Evolutionary conservation across 2,329 filamentous ascomycete species (phyloP), one percentile per base, ranked within the genome.

Genomic region (Sordariomycetes sp.): DNA sequence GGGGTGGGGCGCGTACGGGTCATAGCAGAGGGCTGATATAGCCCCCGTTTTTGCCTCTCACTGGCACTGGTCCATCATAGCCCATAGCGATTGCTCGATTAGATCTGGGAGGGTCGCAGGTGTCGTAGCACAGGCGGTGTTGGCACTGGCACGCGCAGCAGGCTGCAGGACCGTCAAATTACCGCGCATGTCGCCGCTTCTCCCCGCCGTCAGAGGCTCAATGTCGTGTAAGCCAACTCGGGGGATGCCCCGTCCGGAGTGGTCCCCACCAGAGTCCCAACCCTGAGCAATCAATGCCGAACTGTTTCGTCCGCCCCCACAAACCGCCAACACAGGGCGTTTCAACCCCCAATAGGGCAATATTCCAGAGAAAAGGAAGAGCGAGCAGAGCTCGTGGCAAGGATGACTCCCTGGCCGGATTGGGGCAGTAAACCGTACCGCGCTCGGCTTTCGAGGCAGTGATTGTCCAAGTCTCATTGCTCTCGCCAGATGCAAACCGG

Each of bases 11-110:
- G 24, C 36, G 25, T 56, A 48, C 48, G 34, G 55, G 55, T 52
- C 17, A 56, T 56, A 56, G 24, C 42, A 52, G 55, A 56, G 25
- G 45, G 55, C 45, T 56, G 55, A 39, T 52, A 56, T 55, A 34
- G 20, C 32, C 45, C 55, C 12, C 10, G 7, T 25, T 52, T 25
- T 7, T 20, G 35, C 13, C 53, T 55, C 17, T 55, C 8, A 17
- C 15, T 15, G 8, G 15, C n/a, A 25, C 24, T 20, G 17, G 39
- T n/a, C 15, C 15, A 7, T 8, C 28, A 32, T 8, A 8, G 28
- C 28, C 28, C 4, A 8, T 3, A 8, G 8, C 28, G 28, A 32
- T 32, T 32, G 28, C 28, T 32, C 28, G 28, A 32, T 32, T 32
- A 8, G 28, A 32, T 8, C 28, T 32, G 28, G 28, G 28, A 32